Conservation (phyloP, 2,329 filamentous ascomycete genomes). For the Fusarium brachygibbosum region DNA sequence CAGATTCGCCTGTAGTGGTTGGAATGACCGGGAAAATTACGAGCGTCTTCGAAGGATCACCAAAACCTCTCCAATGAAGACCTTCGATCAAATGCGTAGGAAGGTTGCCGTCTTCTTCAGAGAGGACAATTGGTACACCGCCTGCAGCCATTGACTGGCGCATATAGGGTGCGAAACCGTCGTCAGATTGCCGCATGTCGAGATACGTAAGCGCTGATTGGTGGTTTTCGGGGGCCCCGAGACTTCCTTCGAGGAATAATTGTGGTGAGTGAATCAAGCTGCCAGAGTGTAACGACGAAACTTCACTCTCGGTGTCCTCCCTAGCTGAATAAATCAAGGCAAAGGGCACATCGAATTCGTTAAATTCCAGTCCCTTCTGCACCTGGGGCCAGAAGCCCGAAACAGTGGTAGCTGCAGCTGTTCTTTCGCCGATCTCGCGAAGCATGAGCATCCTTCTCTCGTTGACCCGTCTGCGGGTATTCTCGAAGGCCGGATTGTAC, state of each 20-base stretch:
- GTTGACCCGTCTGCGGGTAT: constrained; percentile 81
- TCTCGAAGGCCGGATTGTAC: constrained; percentile 86
- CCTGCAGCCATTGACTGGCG: constrained; percentile 78
- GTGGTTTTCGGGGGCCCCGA: constrained; percentile 77
- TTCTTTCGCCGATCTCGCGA: constrained; percentile 81
- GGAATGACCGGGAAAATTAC: constrained; percentile 85
- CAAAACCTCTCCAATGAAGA: constrained; percentile 78
- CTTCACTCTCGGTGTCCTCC: constrained; percentile 79
- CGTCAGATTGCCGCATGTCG: constrained; percentile 77
- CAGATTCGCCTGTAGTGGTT: constrained; percentile 76
- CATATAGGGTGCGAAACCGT: constrained; percentile 83
- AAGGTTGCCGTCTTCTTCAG: constrained; percentile 75
- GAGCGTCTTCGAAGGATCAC: constrained; percentile 76
- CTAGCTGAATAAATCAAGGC: constrained; percentile 81
- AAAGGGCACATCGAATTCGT: constrained; percentile 82
- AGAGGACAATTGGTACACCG: constrained; percentile 75
- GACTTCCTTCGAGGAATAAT: constrained; percentile 77
- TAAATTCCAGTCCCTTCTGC: constrained; percentile 76
- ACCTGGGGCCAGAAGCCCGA: constrained; percentile 81
- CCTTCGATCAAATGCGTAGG: constrained; percentile 74
- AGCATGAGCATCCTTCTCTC: constrained; percentile 85
- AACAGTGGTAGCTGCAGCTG: constrained; percentile 78
- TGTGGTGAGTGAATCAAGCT: constrained; percentile 72
- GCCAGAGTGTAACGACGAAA: constrained; percentile 78
- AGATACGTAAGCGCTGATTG: constrained; percentile 70